Percentiles rank a stretch among this genome's conserved stretches.
Conservation (phyloP, 2,329 filamentous ascomycete species). For the Botrytis fragariae region DNA sequence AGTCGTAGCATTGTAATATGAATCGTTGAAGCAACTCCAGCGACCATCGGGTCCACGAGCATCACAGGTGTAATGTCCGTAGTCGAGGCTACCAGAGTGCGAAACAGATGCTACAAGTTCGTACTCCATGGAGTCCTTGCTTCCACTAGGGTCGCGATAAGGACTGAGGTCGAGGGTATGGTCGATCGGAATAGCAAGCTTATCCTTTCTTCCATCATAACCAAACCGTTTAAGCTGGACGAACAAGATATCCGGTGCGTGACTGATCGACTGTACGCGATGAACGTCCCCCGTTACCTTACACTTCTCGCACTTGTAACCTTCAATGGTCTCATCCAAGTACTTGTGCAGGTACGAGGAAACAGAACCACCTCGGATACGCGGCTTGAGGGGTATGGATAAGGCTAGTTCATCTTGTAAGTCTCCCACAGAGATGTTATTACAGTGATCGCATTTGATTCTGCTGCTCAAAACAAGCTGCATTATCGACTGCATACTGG, state of each 20-base stretch:
- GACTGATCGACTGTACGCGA: constrained; percentile 27
- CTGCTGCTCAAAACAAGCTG: constrained; percentile 22
- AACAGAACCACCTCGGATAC: constrained; percentile 26
- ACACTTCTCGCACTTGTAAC: constrained; percentile 35
- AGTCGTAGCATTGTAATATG: constrained; percentile 25
- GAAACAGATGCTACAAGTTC: constrained; percentile 36
- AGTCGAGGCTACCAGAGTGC: constrained; percentile 29
- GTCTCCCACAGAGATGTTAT: constrained; percentile 25
- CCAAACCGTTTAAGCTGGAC: constrained; percentile 36
- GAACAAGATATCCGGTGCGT: constrained; percentile 32
- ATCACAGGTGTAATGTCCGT: constrained; percentile 33
- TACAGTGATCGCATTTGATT: constrained; percentile 32
- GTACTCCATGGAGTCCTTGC: constrained; percentile 29
- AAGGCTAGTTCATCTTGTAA: constrained; percentile 31
- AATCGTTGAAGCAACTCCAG: constrained; percentile 33
- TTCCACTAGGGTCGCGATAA: constrained; percentile 23
- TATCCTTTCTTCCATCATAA: constrained; percentile 26
- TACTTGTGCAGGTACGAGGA: constrained; percentile 29
- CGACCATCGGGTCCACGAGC: constrained; percentile 27
- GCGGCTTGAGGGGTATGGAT: constrained; percentile 32
- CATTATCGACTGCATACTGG: constrained; percentile 29
- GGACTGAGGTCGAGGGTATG: constrained; percentile 31
- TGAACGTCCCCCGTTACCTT: constrained; percentile 21
- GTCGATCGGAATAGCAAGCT: constrained; percentile 30
- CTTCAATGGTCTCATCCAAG: constrained; percentile 29